A percentile compares a stretch with the other conserved stretches of the same genome.
These are phyloP conservation scores for Vitis hybrid DNA, from an alignment of 177 flowering plant genomes.

Conservation along the genomic window DNA sequence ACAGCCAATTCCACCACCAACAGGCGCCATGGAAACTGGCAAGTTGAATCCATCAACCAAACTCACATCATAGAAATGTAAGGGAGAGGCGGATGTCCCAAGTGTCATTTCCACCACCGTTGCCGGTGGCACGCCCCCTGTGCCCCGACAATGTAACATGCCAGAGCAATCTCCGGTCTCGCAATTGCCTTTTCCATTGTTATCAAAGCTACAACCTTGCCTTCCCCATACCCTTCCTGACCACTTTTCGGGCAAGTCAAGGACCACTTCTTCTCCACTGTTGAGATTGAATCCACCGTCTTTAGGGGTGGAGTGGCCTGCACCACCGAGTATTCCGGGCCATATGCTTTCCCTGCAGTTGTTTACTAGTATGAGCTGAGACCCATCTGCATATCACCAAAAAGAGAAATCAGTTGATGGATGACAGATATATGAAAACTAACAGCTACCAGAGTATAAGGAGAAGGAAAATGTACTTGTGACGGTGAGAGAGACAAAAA, in stretches of 20 bases:
- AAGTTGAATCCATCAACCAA: slow-evolving; percentile 86
- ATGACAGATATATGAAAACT: background rate
- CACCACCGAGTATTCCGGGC: slow-evolving; percentile 78
- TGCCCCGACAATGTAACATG: slow-evolving; percentile 55
- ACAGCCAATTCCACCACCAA: slow-evolving; percentile 82
- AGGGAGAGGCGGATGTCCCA: slow-evolving; percentile 60
- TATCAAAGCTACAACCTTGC: slow-evolving; percentile 67
- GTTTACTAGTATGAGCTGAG: slow-evolving; percentile 81
- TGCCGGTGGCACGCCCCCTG: slow-evolving; percentile 72
- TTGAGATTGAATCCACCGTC: slow-evolving; percentile 73
- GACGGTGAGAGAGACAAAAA: slow-evolving; percentile 8
- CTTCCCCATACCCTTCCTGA: slow-evolving; percentile 91
- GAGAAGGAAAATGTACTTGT: slow-evolving; percentile 13
- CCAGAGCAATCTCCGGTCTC: slow-evolving; percentile 75
- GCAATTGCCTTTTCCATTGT: slow-evolving; percentile 60
- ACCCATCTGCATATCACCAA: slow-evolving; percentile 49
- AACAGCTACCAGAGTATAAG: background rate
- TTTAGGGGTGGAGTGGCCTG: slow-evolving; percentile 56
- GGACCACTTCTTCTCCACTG: slow-evolving; percentile 54
- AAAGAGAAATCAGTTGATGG: background rate
- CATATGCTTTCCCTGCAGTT: slow-evolving; percentile 78
- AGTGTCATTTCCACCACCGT: slow-evolving; percentile 91
- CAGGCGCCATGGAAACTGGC: slow-evolving; percentile 84
- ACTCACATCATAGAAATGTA: slow-evolving; percentile 91
- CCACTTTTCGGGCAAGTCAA: slow-evolving; percentile 74